Evolutionary conservation across 1,284 basidiomycete species (phyloP).

Genomic region (Pholiota adiposa): DNA sequence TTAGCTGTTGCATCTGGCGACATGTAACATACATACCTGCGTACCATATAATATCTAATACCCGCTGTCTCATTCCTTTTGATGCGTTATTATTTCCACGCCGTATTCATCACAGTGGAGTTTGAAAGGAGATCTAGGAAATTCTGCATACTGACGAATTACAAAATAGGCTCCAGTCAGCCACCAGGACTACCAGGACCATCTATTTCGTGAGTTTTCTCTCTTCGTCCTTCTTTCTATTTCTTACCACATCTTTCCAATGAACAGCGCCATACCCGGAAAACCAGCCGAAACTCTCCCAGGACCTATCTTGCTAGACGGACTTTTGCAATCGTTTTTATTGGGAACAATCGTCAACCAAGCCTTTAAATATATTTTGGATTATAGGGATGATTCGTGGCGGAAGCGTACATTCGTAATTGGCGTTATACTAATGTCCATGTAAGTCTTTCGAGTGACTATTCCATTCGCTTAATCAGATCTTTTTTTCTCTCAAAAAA

Average conservation of each 20-base stretch:
- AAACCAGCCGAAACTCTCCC: constrained; percentile 31
- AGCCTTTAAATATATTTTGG: constrained; percentile 48
- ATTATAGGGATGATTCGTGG: constrained; percentile 46
- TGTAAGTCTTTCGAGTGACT: constrained; percentile 43
- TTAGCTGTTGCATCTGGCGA: neutral
- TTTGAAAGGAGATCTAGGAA: too few species aligned
- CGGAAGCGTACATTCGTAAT: constrained; percentile 45
- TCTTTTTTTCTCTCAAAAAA: neutral
- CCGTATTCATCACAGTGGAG: too few species aligned
- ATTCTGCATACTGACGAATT: too few species aligned
- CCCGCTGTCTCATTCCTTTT: too few species aligned
- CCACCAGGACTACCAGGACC: constrained; percentile 2
- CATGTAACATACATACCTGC: neutral
- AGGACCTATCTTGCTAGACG: constrained; percentile 43
- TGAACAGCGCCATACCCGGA: constrained; percentile 30
- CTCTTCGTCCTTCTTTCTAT: neutral
- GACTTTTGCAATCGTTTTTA: constrained; percentile 47
- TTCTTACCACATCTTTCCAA: constrained; percentile 6
- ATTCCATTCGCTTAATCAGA: neutral
- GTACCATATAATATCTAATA: too few species aligned
- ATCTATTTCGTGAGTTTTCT: neutral
- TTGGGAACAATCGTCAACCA: constrained; percentile 52
- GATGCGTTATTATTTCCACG: too few species aligned
- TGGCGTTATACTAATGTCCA: constrained; percentile 41
- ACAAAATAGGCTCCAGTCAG: neutral